These are phyloP conservation scores for Pleurotus sapidus DNA, from an alignment of 768 basidiomycete genomes.

Conservation along the genomic window DNA sequence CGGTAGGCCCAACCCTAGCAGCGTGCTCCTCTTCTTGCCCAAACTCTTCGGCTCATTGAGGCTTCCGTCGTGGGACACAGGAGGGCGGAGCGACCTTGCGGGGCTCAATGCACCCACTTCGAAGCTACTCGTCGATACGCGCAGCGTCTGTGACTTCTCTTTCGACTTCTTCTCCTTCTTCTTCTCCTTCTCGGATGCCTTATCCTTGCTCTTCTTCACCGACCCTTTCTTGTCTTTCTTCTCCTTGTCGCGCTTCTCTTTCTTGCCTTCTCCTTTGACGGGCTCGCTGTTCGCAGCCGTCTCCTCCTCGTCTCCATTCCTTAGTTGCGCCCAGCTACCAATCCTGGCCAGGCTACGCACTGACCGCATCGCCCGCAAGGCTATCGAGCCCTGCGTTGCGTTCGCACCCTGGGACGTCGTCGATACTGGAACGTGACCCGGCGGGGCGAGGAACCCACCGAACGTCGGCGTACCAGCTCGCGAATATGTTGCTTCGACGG, in stretches of 20 bases:
- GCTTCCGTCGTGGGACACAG: slow-evolving; percentile 19
- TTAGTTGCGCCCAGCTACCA: slow-evolving; percentile 67
- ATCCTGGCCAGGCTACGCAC: slow-evolving; percentile 72
- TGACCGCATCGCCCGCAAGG: slow-evolving; percentile 74
- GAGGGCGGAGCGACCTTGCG: slow-evolving; percentile 3
- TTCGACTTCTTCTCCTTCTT: slow-evolving; percentile 26
- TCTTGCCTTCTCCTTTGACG: slow-evolving; percentile 15
- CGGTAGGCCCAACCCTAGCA: slow-evolving; percentile 62
- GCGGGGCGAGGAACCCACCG: slow-evolving; percentile 34
- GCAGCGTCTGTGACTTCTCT: slow-evolving; percentile 32
- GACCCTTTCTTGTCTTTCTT: slow-evolving; percentile 17
- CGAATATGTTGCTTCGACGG: slow-evolving; percentile 22
- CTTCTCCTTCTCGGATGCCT: slow-evolving; percentile 23
- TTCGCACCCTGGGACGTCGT: slow-evolving; percentile 6
- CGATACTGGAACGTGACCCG: slow-evolving; percentile 8
- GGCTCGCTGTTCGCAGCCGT: neutral
- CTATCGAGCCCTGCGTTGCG: slow-evolving; percentile 58
- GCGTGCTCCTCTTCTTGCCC: slow-evolving; percentile 57
- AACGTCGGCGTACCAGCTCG: slow-evolving; percentile 35
- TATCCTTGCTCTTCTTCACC: slow-evolving; percentile 26
- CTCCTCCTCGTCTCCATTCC: slow-evolving; percentile 30
- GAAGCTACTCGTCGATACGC: slow-evolving; percentile 61
- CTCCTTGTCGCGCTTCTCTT: slow-evolving; percentile 21
- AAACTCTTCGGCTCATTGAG: slow-evolving; percentile 31
- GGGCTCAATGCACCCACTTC: slow-evolving; percentile 58